Conservation (phyloP, 805 yeast species). For the Yamadazyma tumulicola region DNA sequence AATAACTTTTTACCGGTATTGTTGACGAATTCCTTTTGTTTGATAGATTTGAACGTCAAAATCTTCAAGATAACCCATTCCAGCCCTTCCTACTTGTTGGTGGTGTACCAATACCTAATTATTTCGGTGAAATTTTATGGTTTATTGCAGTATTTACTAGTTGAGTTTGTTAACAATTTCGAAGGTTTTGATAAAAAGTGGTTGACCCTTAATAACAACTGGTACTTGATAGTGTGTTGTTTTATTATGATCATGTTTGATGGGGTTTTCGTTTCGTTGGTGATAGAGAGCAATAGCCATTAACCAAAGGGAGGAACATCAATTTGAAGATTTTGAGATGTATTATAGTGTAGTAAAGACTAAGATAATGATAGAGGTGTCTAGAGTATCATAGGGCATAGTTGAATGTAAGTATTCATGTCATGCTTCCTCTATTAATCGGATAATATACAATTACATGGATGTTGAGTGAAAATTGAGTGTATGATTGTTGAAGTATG, state of each 20-base stretch:
- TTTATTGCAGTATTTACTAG: constrained; percentile 29
- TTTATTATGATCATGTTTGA: constrained; percentile 4
- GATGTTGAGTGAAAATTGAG: too few species aligned
- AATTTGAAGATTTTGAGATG: too few species aligned
- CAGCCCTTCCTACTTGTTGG: neutral
- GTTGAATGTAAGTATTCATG: too few species aligned
- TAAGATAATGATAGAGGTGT: too few species aligned
- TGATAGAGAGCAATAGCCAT: too few species aligned
- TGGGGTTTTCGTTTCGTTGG: constrained; percentile 1
- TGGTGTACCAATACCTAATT: constrained; percentile 18
- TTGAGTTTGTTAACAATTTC: constrained; percentile 16
- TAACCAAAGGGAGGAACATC: too few species aligned
- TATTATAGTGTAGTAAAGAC: too few species aligned
- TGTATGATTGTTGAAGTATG: too few species aligned
- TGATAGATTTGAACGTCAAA: constrained; percentile 18
- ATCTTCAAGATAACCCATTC: constrained; percentile 1
- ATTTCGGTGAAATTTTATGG: constrained; percentile 31
- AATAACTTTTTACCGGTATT: constrained; percentile 33
- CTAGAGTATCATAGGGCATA: too few species aligned
- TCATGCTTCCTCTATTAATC: too few species aligned
- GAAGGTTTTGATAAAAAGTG: neutral
- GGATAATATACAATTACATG: too few species aligned
- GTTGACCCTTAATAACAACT: constrained; percentile 5
- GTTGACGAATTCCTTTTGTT: constrained; percentile 32
- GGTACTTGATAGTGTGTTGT: constrained; percentile 3